Percentiles rank a stretch among this genome's conserved stretches.
Evolutionary conservation across 345 rosid genomes (phyloP).

Genomic region (Raphanus raphanistrum): DNA sequence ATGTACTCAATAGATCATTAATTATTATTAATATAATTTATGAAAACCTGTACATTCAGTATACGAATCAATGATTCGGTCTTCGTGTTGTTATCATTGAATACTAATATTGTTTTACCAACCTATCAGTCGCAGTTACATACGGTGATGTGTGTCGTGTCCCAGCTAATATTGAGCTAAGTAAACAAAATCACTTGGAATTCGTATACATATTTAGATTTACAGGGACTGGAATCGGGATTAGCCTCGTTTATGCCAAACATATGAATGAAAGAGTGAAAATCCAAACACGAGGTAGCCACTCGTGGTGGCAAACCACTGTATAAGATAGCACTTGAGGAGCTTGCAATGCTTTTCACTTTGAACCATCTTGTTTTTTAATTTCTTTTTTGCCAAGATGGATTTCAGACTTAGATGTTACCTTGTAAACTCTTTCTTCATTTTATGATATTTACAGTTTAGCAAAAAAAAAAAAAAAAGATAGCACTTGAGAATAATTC

Average conservation of each 20-base stretch:
- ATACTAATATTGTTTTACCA: background rate
- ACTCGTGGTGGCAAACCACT: constrained; percentile 45
- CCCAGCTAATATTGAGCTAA: background rate
- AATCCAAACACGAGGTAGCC: constrained; percentile 34
- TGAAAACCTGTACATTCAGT: background rate
- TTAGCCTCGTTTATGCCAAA: constrained; percentile 23
- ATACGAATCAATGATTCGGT: background rate
- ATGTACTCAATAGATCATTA: background rate
- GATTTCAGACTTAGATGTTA: too few relatives aligned
- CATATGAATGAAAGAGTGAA: constrained; percentile 5
- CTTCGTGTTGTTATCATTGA: background rate
- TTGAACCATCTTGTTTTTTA: too few relatives aligned
- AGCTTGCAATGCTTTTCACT: too few relatives aligned
- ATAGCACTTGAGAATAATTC: constrained; percentile 40
- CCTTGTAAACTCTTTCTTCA: too few relatives aligned
- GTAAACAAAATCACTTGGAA: background rate
- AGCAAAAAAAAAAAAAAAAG: too few relatives aligned
- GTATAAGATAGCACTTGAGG: constrained; percentile 36
- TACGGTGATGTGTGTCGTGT: background rate
- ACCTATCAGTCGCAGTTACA: background rate
- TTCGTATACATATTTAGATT: background rate
- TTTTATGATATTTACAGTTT: too few relatives aligned
- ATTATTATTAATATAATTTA: background rate
- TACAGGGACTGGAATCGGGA: background rate
- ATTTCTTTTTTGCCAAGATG: too few relatives aligned